A percentile compares a stretch with the other conserved stretches of the same genome.
Conservation (phyloP, 2,329 filamentous ascomycete genomes). For the Aspergillus japonicus region DNA sequence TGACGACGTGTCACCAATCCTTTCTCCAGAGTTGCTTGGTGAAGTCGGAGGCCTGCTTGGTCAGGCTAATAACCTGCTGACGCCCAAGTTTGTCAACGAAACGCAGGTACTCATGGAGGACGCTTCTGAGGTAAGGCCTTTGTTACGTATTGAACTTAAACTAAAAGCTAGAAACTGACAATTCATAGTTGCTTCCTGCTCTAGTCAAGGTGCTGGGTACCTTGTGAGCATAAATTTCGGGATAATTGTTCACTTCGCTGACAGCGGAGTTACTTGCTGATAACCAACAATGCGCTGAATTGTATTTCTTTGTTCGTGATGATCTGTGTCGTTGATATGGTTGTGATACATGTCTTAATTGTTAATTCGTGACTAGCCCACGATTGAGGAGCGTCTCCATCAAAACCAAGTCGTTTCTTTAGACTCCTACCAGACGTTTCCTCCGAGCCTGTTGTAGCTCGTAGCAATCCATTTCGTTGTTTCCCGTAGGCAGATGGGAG, state of each 20-base stretch:
- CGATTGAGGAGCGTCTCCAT: not conserved
- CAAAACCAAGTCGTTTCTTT: not conserved
- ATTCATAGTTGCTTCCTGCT: constrained; percentile 29
- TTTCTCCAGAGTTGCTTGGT: constrained; percentile 29
- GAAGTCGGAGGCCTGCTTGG: constrained; percentile 24
- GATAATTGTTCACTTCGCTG: constrained; percentile 24
- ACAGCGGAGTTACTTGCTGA: constrained; percentile 37
- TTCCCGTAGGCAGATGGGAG: not conserved
- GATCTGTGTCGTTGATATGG: constrained; percentile 28
- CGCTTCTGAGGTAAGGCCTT: constrained; percentile 28
- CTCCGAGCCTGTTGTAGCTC: not conserved
- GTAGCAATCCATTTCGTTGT: not conserved
- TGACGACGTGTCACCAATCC: constrained; percentile 28
- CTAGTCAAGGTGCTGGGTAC: constrained; percentile 31
- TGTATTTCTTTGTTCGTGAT: constrained; percentile 45
- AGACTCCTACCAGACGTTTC: not conserved
- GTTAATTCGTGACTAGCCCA: constrained; percentile 1
- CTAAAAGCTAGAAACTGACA: constrained; percentile 19
- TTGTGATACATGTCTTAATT: constrained; percentile 3
- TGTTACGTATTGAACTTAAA: not conserved
- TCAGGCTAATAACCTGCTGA: constrained; percentile 20
- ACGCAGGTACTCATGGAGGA: constrained; percentile 29
- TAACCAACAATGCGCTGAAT: constrained; percentile 17
- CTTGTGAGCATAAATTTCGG: constrained; percentile 21
- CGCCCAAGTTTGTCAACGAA: constrained; percentile 27